Base-by-base conservation (phyloP, 129 eudicot species). In the Mikania micrantha region DNA sequence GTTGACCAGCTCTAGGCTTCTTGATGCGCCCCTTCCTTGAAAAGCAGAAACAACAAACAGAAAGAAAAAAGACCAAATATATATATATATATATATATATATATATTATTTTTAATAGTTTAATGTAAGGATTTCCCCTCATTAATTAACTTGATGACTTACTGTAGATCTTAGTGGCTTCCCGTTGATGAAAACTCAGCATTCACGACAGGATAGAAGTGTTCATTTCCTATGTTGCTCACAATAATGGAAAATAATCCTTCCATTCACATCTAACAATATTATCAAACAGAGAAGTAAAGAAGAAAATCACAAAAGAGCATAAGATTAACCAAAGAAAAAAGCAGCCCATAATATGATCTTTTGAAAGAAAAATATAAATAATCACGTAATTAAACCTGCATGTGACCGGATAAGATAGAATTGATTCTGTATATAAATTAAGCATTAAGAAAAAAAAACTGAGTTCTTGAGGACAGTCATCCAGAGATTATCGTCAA, bases 11-110 rank as follows among this genome's bases (percentile, higher is more conserved):
- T 70, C 79, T 40, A 78, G 77, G 24, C 74, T 71, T 78, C 80
- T 79, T 64, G 78, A 87, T 69, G 84, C 79, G 52, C 78, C 17
- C 64, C 71, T 28, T 64, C 80, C 71, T 67, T 49, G 77, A 64
- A 73, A 72, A 70, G 71, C 87, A 73, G 73, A 78, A 73, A 35
- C 27, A 21, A 32, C 36, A 72, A 67, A 71, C 85, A 73, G 73
- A 78, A 73, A 35, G 7, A 7, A n/a, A 38, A 9, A 36, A 16
- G 2, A 40, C 20, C 2, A 63, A 12, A 24, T 19, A 39, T 21
- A 24, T 6, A 7, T 41, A n/a, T n/a, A n/a, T n/a, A n/a, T n/a
- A n/a, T n/a, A n/a, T n/a, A n/a, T n/a, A n/a, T n/a, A n/a, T n/a
- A n/a, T n/a, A n/a, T n/a, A n/a, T n/a, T n/a, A n/a, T n/a, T n/a